These are phyloP conservation scores for Zygosaccharomyces pseudorouxii DNA, from an alignment of 805 yeast species.

Conservation along the genomic window DNA sequence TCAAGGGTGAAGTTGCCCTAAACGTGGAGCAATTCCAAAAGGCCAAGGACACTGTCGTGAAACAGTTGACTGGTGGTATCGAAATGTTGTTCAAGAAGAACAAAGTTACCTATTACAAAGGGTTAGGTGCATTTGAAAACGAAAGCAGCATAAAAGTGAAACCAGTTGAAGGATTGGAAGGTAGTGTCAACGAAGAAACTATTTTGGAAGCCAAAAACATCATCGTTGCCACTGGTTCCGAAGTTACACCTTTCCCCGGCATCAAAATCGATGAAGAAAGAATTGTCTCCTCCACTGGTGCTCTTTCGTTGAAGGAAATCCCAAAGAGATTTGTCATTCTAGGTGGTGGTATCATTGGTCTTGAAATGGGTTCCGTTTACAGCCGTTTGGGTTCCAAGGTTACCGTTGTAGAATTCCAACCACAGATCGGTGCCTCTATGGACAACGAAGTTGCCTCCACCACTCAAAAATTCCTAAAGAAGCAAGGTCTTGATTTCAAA, in stretches of 20 bases:
- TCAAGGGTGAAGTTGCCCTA: conserved; percentile 60
- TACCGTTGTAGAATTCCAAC: conserved; percentile 86
- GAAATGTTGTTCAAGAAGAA: conserved; percentile 94
- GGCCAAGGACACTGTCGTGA: conserved; percentile 88
- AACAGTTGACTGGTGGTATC: conserved; percentile 86
- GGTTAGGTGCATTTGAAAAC: conserved; percentile 80
- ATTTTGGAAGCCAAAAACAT: conserved; percentile 76
- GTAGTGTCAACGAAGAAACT: conserved; percentile 56
- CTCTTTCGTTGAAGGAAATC: conserved; percentile 73
- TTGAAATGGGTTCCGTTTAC: conserved; percentile 99
- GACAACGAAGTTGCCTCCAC: conserved; percentile 91
- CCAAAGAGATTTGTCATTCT: conserved; percentile 90
- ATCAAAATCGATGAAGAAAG: conserved; percentile 93
- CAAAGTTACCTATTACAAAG: conserved; percentile 91
- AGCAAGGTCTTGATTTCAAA: conserved; percentile 94
- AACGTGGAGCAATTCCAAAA: conserved; percentile 78
- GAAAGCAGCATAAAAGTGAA: conserved; percentile 74
- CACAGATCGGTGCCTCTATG: conserved; percentile 96
- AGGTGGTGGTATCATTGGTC: conserved; percentile 99
- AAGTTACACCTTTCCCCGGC: conserved; percentile 98
- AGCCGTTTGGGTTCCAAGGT: conserved; percentile 93
- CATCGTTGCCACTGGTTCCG: conserved; percentile 97
- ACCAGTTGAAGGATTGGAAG: conserved; percentile 82
- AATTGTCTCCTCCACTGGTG: conserved; percentile 95
- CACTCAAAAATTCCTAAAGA: conserved; percentile 82